These are phyloP conservation scores for Plenodomus lindquistii DNA, from an alignment of 2,329 filamentous ascomycete genomes.

Conservation along the genomic window DNA sequence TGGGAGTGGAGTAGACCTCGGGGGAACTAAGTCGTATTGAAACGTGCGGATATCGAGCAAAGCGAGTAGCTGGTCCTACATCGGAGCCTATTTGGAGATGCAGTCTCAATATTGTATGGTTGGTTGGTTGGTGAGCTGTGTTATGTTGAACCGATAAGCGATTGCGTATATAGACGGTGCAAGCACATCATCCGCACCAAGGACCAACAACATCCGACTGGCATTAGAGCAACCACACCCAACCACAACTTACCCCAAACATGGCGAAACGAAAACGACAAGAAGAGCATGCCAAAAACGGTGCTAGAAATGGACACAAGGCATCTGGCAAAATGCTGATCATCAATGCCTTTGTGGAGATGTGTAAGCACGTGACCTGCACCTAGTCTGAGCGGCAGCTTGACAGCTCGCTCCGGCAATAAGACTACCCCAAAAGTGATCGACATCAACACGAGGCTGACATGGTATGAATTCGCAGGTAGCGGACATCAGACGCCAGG, in stretches of 20 bases:
- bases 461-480: slow-evolving; percentile 14
- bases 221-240: slow-evolving; percentile 21
- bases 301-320: slow-evolving; percentile 14
- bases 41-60: not conserved
- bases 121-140: slow-evolving; percentile 3
- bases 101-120: no score
- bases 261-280: slow-evolving; percentile 17
- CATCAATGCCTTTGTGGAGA: slow-evolving; percentile 50
- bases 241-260: slow-evolving; percentile 5
- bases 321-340: slow-evolving; percentile 42
- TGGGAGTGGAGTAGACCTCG: slow-evolving; percentile 10
- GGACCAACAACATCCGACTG: slow-evolving; percentile 17
- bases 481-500: slow-evolving; percentile 53
- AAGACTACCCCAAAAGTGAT: not conserved
- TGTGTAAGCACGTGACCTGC: slow-evolving; percentile 31
- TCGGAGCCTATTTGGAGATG: slow-evolving; percentile 11
- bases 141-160: slow-evolving; percentile 21
- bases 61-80: slow-evolving; percentile 6
- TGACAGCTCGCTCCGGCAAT: not conserved
- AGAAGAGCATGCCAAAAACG: slow-evolving; percentile 19
- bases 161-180: slow-evolving; percentile 30
- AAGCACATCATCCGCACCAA: slow-evolving; percentile 36
- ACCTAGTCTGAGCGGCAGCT: not conserved
- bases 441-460: not conserved
- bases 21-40: not conserved